phyloP scores from a whole-genome alignment of 202 grass and related monocot species.

The Cymbopogon flexuosus region DNA sequence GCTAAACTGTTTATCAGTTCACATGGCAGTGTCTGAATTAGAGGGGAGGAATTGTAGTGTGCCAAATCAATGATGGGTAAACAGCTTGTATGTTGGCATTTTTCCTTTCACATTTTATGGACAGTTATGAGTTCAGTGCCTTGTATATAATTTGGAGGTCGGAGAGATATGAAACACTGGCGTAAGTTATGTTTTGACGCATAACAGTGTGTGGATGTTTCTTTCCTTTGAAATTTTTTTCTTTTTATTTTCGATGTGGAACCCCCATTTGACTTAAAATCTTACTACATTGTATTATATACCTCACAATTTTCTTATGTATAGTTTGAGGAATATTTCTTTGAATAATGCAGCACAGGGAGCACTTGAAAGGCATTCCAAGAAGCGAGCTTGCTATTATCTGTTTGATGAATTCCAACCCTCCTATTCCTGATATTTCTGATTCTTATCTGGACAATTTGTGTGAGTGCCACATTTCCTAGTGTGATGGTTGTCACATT shows the following conservation, averaged over 20 bases:
- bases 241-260: neutral
- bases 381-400: constrained; percentile 63
- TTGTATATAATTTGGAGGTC: constrained; percentile 1
- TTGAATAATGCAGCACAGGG: constrained; percentile 55
- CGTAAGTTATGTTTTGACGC: neutral
- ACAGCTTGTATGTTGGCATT: neutral
- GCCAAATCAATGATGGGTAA: neutral
- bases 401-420: constrained; percentile 80
- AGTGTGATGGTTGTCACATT: neutral
- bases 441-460: constrained; percentile 66
- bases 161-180: neutral
- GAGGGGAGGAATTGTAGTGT: neutral
- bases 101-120: constrained; percentile 13
- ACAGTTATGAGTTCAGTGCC: neutral
- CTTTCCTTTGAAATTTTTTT: neutral
- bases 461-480: constrained; percentile 55
- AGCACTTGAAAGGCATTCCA: constrained; percentile 58
- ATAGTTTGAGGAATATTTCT: constrained; percentile 29
- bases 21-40: neutral
- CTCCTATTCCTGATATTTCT: constrained; percentile 93
- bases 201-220: constrained; percentile 3
- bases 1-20: neutral
- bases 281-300: neutral
- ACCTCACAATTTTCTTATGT: constrained; percentile 19
- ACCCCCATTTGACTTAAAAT: neutral